Base-by-base conservation (phyloP, 768 basidiomycete genomes). In the Lactarius sanguifluus region DNA sequence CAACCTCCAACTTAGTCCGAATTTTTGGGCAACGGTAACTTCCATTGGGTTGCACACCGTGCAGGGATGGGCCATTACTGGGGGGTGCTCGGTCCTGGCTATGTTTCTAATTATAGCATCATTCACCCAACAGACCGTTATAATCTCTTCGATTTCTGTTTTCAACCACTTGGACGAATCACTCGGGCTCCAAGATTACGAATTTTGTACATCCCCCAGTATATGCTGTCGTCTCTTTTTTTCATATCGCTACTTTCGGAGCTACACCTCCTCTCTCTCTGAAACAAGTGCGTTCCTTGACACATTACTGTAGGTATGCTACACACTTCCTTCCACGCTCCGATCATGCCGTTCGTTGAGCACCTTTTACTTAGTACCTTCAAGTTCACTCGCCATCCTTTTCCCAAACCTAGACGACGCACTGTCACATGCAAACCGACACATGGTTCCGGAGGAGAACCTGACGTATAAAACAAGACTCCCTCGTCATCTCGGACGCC, bases 141-240 rank as follows among this genome's bases (percentile, higher is more conserved):
- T 88, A 32, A 82, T 92, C n/a, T 85, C 90, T 5, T 59, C 77
- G 8, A 62, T 88, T 50, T 79, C 86, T 9, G 81, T 90, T 45
- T 70, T 80, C 59, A 76, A 81, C 57, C 90, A 92, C 73, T 87
- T 28, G n/a, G 9, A 65, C 59, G 28, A 47, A 55, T 25, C 9
- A 2, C 45, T 23, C 52, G 18, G 36, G 58, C 32, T 15, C 47
- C 16, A 72, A 91, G 89, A 65, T 71, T 92, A 23, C 86, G 92
- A 65, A 86, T 94, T 55, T 73, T 94, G 69, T 91, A 91, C 71
- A 90, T 94, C 92, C 92, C 84, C 86, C 1, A 32, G 81, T 94
- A 50, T 94, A 90, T 74, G 88, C 88, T 30, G 77, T 94, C 68
- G 85, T 95, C 58, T 92, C 91, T 1, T 96, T 91, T 71, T 91